Evolutionary conservation across 2,329 filamentous ascomycete genomes (phyloP), one percentile per base, ranked within the genome.

Genomic region (Lachnellula willkommii): DNA sequence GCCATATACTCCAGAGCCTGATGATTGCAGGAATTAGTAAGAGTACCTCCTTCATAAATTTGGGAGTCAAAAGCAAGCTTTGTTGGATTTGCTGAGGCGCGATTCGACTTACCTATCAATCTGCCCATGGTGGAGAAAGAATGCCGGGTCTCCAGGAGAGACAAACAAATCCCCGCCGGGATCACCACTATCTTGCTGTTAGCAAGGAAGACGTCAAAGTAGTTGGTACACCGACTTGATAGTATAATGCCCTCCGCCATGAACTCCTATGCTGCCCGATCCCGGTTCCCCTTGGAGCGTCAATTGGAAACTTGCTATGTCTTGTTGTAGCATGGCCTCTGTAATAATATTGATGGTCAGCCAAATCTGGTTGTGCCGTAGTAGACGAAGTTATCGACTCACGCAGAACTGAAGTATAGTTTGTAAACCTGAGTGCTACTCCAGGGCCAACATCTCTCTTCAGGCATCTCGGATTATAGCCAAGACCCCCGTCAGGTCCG

Each of bases 111-210:
- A 28, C 26, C 26, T 28, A 59, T 78, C 76, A 50, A 78, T 71
- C 62, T 74, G 70, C 0, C 68, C 73, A 52, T 78, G 76, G 56
- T 78, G 75, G 12, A 75, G 62, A 55, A 72, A 77, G 64, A 78
- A 78, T 1, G 65, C 73, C 2, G 75, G 75, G 54, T 78, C 75
- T 1, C 72, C 67, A 0, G 75, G 71, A n/a, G 72, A 74, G 48
- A 73, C 70, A 57, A 71, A 72, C 55, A 74, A 69, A 54, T 78
- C 76, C 24, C 69, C 66, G 32, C 74, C 74, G 4, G 75, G 75
- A 58, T 77, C 74, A 40, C 76, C 76, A 28, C 72, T 47, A 17
- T 40, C 14, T n/a, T 8, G 11, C 5, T 22, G 28, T 48, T 8
- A 39, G 36, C 36, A 39, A 14, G 26, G 36, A 39, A 39, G 8